These are phyloP conservation scores for Fragaria iinumae DNA, from an alignment of 306 rosid species.

Conservation along the genomic window DNA sequence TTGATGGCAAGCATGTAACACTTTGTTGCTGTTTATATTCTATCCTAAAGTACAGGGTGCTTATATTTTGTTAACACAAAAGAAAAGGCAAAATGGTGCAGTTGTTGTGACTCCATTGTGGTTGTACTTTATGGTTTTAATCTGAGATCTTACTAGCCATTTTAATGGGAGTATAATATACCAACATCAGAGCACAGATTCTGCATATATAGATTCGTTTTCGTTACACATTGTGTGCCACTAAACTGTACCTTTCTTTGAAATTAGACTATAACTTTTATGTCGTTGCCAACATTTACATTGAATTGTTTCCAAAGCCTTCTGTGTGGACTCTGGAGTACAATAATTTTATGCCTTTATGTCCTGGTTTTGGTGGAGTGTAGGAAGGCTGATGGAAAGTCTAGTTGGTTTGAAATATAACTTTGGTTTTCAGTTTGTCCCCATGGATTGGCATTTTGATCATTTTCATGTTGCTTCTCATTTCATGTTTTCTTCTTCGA, in stretches of 20 bases:
- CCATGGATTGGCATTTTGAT: background rate
- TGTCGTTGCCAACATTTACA: background rate
- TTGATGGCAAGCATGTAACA: slow-evolving; percentile 10
- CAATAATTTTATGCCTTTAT: background rate
- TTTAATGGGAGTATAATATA: background rate
- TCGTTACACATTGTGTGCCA: background rate
- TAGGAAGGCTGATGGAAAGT: background rate
- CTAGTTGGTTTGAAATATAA: background rate
- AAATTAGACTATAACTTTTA: background rate
- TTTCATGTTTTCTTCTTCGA: background rate
- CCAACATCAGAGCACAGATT: background rate
- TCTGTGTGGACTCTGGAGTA: background rate
- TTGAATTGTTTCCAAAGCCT: background rate
- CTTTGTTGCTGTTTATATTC: background rate
- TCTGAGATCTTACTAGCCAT: background rate
- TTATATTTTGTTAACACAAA: slow-evolving; percentile 6
- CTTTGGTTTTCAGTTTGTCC: background rate
- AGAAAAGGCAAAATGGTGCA: background rate
- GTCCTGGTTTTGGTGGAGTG: background rate
- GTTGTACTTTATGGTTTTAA: background rate
- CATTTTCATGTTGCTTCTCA: background rate
- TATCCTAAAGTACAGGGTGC: background rate
- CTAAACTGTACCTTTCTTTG: background rate
- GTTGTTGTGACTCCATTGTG: background rate
- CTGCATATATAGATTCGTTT: background rate